phyloP scores from a whole-genome alignment of 1,284 basidiomycete species.

The Pseudozyma sp. region DNA sequence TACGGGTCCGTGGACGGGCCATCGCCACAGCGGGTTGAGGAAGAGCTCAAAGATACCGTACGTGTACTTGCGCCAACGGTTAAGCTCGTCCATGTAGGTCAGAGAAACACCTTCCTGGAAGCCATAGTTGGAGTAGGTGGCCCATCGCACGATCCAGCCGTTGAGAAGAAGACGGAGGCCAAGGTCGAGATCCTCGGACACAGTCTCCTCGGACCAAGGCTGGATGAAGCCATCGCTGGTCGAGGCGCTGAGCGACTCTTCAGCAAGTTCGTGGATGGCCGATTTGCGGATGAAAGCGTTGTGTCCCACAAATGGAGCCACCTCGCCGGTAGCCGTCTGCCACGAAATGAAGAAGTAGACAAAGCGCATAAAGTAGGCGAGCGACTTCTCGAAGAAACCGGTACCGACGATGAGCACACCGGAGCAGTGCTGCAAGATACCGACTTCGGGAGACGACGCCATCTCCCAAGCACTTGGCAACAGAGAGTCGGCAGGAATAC shows the following conservation, averaged over 20 bases:
- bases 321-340: conserved; percentile 69
- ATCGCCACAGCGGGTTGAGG: conserved; percentile 70
- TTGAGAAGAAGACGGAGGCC: conserved; percentile 71
- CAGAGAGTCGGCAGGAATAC: conserved; percentile 86
- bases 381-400: conserved; percentile 87
- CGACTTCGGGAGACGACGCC: conserved; percentile 79
- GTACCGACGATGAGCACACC: conserved; percentile 84
- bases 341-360: conserved; percentile 68
- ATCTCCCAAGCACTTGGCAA: conserved; percentile 85
- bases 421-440: conserved; percentile 84
- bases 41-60: conserved; percentile 74
- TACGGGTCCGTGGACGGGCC: conserved; percentile 80
- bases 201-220: conserved; percentile 80
- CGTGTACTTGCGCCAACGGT: conserved; percentile 87
- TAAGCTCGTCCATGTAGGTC: conserved; percentile 78
- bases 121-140: conserved; percentile 81
- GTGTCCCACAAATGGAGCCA: conserved; percentile 84
- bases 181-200: conserved; percentile 85
- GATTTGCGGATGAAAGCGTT: conserved; percentile 73
- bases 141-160: conserved; percentile 83
- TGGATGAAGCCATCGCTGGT: conserved; percentile 77
- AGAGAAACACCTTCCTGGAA: conserved; percentile 89
- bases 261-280: conserved; percentile 80
- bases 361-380: conserved; percentile 76
- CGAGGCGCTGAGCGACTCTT: conserved; percentile 74